Conservation (phyloP, 2,329 filamentous ascomycete genomes). For the Pestalotiopsis fici region DNA sequence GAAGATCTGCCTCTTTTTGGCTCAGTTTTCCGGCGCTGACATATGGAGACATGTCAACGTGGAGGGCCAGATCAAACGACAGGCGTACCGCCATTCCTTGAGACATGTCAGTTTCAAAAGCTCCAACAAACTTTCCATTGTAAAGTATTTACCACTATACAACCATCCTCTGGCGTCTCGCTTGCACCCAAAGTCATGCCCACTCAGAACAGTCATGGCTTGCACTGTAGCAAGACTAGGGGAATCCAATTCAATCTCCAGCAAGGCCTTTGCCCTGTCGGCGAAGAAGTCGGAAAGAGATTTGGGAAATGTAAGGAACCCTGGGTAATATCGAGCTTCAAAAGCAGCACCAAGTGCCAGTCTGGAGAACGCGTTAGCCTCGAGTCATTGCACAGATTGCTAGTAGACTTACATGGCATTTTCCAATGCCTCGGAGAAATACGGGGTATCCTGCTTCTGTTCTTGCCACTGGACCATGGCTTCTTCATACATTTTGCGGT, state of each 20-base stretch:
- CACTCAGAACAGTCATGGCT: slow-evolving; percentile 44
- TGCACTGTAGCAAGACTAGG: slow-evolving; percentile 49
- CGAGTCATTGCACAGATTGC: background rate
- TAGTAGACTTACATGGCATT: slow-evolving; percentile 8
- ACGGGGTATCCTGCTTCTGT: background rate
- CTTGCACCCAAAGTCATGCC: slow-evolving; percentile 41
- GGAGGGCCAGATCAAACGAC: slow-evolving; percentile 25
- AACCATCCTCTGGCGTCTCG: slow-evolving; percentile 47
- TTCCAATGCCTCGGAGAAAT: slow-evolving; percentile 7
- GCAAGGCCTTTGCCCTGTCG: slow-evolving; percentile 41
- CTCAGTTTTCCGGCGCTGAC: slow-evolving; percentile 21
- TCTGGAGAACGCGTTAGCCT: slow-evolving; percentile 21
- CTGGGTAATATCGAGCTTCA: slow-evolving; percentile 41
- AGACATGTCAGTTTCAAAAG: background rate
- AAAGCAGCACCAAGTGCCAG: slow-evolving; percentile 42
- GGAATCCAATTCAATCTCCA: slow-evolving; percentile 47
- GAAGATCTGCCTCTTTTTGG: slow-evolving; percentile 24
- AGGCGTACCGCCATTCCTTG: slow-evolving; percentile 28
- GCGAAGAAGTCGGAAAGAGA: slow-evolving; percentile 40
- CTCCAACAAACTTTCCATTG: slow-evolving; percentile 12
- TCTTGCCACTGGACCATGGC: background rate
- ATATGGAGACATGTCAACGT: slow-evolving; percentile 25
- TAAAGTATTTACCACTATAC: slow-evolving; percentile 35
- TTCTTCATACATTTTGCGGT: slow-evolving; percentile 7
- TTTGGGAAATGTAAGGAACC: slow-evolving; percentile 38